Base-by-base conservation (phyloP, 1,284 basidiomycete species). In the Leccinum fallax region DNA sequence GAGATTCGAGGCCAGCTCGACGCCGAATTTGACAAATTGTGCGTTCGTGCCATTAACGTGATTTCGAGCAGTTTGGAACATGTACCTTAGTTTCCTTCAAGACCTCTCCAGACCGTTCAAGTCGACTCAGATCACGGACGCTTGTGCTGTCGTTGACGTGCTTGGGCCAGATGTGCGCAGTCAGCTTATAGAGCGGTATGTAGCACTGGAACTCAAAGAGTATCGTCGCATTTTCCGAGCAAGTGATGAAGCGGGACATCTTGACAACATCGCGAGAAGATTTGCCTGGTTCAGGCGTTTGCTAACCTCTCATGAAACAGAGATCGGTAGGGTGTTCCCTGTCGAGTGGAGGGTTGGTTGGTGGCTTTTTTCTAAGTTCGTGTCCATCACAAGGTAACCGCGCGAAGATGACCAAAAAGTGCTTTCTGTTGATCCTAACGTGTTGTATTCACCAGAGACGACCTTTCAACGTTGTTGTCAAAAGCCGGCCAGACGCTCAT, bases 241-340 rank as follows among this genome's bases (percentile, higher is more conserved):
- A 3, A 89, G 88, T 1, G 94, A 97, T 69, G 95, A 98, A 77
- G 92, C 97, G 0, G 97, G 97, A 1, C 95, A 98, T 74, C 82
- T 99, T 52, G 97, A 99, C 77, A 99, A 99, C 66, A 85, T 98
- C 5, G 87, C 93, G 0, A 83, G 97, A 16, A 86, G 97, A 43
- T 99, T 95, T 68, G 94, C 96, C 2, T 99, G 96, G 95, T 98
- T 98, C 78, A 82, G 92, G 24, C 84, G 96, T n/a, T 77, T 97
- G n/a, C 78, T 99, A 38, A 88, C 92, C 66, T 87, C 86, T 7
- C 93, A 97, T 74, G 94, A 98, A 67, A 85, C 91, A 19, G 95
- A 98, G 69, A 90, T 92, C 64, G 89, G 89, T 0, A 79, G 85
- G 15, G 85, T 93, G 1, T 97, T 97, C 72, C 94, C 95, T 13